Evolutionary conservation across 2,329 filamentous ascomycete species (phyloP), one percentile per base, ranked within the genome.

Genomic region (Bipolaris zeicola): DNA sequence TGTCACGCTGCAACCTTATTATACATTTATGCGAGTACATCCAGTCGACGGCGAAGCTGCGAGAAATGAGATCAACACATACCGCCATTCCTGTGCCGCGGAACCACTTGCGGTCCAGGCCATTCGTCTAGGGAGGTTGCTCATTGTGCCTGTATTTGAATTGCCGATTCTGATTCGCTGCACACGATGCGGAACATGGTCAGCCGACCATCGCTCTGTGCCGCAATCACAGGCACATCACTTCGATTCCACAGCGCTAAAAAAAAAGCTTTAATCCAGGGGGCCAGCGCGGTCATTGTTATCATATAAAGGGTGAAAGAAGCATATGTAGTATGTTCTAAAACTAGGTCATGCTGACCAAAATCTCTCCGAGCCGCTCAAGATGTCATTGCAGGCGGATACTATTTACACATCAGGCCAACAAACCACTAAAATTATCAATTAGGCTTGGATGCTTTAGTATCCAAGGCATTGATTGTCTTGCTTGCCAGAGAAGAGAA

Each of bases 131-230:
- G 22, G 16, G 28, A 37, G 39, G 24, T 31, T 39, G 43, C 26
- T 48, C 38, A 53, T 45, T 39, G 28, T 48, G 46, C 49, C 50
- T 56, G 38, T 38, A 26, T 51, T 41, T 31, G 41, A 45, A 48
- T 42, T 50, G 58, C 44, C 51, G 10, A 22, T 26, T 24, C 33
- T 34, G 16, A 18, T 24, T 34, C 38, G 46, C 26, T 43, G 39
- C 44, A 26, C 39, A 42, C 44, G 34, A 50, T 31, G 37, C 26
- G 33, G 37, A 34, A 26, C 18, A 26, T 16, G 14, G 39, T 48
- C 54, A 55, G 53, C 46, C 31, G 50, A 57, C 31, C 34, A 37
- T 16, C n/a, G 5, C 5, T 8, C 39, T 41, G 39, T 31, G 45
- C 26, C 41, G 31, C 38, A 26, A 50, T 24, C n/a, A 45, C n/a